Percentiles rank a stretch among this genome's conserved stretches.
phyloP scores from a whole-genome alignment of 768 basidiomycete genomes.

The Daedalea quercina region DNA sequence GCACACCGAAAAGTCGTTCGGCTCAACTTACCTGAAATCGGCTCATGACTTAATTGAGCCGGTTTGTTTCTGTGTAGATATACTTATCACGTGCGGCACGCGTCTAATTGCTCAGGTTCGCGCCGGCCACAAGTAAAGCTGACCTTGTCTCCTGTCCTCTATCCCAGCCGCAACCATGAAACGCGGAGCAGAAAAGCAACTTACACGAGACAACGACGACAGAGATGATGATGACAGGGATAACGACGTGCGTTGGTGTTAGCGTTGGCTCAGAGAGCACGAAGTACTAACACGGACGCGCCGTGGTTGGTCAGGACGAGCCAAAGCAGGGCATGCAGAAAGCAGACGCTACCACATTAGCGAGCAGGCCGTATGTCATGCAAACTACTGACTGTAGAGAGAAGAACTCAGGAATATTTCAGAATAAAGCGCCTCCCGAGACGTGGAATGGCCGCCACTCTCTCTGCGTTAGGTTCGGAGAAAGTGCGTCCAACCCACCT shows the following conservation, averaged over 20 bases:
- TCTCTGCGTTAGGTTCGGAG: background rate
- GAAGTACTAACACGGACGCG: background rate
- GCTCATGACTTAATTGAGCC: background rate
- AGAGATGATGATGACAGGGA: conserved; percentile 31
- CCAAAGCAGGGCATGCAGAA: conserved; percentile 42
- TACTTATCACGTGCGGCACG: background rate
- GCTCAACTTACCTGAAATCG: no score
- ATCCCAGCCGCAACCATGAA: conserved; percentile 42
- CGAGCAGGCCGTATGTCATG: conserved; percentile 46
- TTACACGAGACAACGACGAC: conserved; percentile 51
- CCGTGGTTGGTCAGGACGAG: conserved; percentile 24
- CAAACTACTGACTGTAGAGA: background rate
- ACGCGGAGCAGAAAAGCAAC: conserved; percentile 66
- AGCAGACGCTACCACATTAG: conserved; percentile 53
- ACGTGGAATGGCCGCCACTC: conserved; percentile 26
- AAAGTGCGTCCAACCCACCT: no score
- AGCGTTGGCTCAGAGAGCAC: background rate
- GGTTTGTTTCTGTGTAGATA: background rate
- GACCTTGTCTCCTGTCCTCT: background rate
- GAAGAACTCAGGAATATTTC: background rate
- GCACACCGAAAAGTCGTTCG: no score
- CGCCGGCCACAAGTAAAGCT: background rate
- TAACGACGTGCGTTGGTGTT: background rate
- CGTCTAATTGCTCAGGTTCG: background rate
- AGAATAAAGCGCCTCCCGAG: conserved; percentile 60